Conservation (phyloP, 768 basidiomycete species). For the Mrakia gelida region DNA sequence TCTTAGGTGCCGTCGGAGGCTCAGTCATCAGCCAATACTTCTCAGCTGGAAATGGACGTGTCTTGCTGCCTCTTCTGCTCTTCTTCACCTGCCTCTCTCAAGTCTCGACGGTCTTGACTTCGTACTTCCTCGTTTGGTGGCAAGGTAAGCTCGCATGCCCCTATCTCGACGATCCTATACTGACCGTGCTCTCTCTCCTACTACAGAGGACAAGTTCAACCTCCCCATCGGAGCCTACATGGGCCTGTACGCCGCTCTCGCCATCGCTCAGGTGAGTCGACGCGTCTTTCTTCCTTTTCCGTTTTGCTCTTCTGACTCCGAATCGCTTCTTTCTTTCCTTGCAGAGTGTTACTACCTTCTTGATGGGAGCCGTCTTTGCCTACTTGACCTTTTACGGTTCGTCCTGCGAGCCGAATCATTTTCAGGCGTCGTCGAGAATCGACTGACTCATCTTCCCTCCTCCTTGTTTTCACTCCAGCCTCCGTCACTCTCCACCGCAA, state of each 20-base stretch:
- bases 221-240: slow-evolving; percentile 58
- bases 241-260: slow-evolving; percentile 61
- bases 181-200: slow-evolving; percentile 43
- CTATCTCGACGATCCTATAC: slow-evolving; percentile 35
- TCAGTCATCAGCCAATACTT: slow-evolving; percentile 65
- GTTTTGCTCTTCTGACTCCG: slow-evolving; percentile 38
- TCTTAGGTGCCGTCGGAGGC: slow-evolving; percentile 45
- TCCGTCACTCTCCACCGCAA: slow-evolving; percentile 61
- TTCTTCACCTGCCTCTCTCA: slow-evolving; percentile 22
- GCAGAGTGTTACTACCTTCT: slow-evolving; percentile 2
- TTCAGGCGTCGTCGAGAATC: neutral
- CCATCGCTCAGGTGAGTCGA: slow-evolving; percentile 59
- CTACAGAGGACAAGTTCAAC: slow-evolving; percentile 56
- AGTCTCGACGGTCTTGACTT: slow-evolving; percentile 23
- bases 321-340: slow-evolving; percentile 44
- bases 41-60: slow-evolving; percentile 61
- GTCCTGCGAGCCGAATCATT: neutral
- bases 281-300: slow-evolving; percentile 47
- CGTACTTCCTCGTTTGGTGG: slow-evolving; percentile 23
- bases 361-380: slow-evolving; percentile 48
- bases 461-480: slow-evolving; percentile 57
- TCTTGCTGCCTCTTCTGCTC: slow-evolving; percentile 61
- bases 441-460: neutral
- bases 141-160: slow-evolving; percentile 52
- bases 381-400: slow-evolving; percentile 7